Conservation (phyloP, 371 early-diverging fungal genomes). For the Coemansia sp. region DNA sequence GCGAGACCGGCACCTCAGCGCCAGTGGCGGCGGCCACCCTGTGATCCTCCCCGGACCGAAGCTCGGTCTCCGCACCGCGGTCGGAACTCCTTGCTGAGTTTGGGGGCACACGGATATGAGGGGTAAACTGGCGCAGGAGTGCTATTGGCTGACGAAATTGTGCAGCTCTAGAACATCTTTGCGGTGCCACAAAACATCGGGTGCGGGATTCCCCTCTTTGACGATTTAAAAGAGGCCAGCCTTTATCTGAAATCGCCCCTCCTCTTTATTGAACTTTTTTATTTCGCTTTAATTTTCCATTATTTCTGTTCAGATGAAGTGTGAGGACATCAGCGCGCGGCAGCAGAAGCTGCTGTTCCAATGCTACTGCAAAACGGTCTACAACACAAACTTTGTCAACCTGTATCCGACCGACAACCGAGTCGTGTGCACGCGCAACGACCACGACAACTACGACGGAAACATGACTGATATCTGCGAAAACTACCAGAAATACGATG, state of each 20-base stretch:
- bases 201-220: not conserved
- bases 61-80: too few relatives aligned
- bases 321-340: conserved; percentile 37
- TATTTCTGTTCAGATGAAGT: conserved; percentile 21
- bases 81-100: not conserved
- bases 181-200: too few relatives aligned
- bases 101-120: too few relatives aligned
- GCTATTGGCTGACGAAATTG: not conserved
- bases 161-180: too few relatives aligned
- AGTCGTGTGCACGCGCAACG: conserved; percentile 39
- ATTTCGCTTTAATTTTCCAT: not conserved
- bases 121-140: too few relatives aligned
- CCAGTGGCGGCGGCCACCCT: not conserved
- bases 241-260: not conserved
- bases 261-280: not conserved
- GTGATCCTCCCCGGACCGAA: too few relatives aligned
- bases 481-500: conserved; percentile 36
- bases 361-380: conserved; percentile 47
- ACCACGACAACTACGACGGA: conserved; percentile 16
- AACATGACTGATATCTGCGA: conserved; percentile 30
- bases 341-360: conserved; percentile 41
- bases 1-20: not conserved
- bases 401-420: conserved; percentile 10
- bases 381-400: conserved; percentile 41
- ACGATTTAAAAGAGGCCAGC: not conserved